Evolutionary conservation across 441 rosid species (phyloP), one percentile per base, ranked within the genome.

Genomic region (Adansonia rubrostipa): DNA sequence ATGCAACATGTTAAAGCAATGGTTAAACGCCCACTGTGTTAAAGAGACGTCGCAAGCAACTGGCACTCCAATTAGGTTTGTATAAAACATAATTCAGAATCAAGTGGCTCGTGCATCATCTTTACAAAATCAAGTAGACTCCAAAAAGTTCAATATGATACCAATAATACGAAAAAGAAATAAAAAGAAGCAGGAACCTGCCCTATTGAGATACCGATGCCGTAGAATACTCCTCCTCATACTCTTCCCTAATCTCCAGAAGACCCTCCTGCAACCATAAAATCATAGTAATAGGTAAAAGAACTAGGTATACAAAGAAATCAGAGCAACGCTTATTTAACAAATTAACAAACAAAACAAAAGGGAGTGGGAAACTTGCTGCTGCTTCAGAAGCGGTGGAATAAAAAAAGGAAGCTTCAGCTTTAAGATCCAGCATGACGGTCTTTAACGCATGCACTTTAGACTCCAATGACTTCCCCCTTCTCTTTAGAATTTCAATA

Each of bases 201-300:
- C 92, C 89, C 81, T 89, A 81, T 77, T 80, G 82, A 76, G 90
- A 82, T 66, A 54, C 66, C 71, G 2, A 82, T 70, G 81, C 87
- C 6, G 53, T 42, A 63, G 79, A 80, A 75, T 69, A 82, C 56
- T 88, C 92, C 76, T 89, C 96, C 65, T 66, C 88, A 82, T 88
- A 87, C 72, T 93, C 94, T 87, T 95, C 99, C 72, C 88, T 88
- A 79, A 93, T 92, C 89, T 93, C 99, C 74, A 93, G 87, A 78
- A 96, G 88, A 71, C 95, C 98, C 62, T 91, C 98, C 99, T 93
- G 83, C 20, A 68, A 36, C 67, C 28, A 48, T 44, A 58, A 50
- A 65, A 64, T 13, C 9, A 66, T 53, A 76, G 15, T 42, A 54
- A 64, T 51, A 73, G 28, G 62, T 13, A 42, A 15, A 73, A 36